These are phyloP conservation scores for Aureobasidium sp. DNA, from an alignment of 2,329 filamentous ascomycete species.

Conservation along the genomic window DNA sequence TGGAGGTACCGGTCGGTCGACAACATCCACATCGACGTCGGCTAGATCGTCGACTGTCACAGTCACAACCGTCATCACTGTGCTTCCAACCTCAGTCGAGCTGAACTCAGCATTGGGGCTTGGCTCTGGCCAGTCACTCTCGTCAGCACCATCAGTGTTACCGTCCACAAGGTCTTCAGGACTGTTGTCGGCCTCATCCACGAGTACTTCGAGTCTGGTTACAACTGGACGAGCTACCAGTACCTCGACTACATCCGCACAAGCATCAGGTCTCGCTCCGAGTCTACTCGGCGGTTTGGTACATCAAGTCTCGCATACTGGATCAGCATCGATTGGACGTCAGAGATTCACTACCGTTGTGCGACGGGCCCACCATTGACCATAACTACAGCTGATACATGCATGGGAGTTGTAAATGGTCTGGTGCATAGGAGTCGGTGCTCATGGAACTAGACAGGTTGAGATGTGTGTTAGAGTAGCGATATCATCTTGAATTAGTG, in stretches of 20 bases:
- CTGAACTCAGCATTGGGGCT: neutral
- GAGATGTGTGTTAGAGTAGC: too few species aligned
- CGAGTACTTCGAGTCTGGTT: neutral
- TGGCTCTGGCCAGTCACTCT: neutral
- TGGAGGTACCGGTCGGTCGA: neutral
- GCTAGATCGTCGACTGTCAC: neutral
- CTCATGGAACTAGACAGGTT: too few species aligned
- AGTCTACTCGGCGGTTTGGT: neutral
- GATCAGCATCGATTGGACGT: neutral
- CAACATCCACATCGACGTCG: neutral
- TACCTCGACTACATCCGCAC: neutral
- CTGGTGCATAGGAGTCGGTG: too few species aligned
- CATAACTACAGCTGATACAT: too few species aligned
- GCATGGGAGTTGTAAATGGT: too few species aligned
- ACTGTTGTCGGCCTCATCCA: neutral
- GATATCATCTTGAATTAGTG: too few species aligned
- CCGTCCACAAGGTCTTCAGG: neutral
- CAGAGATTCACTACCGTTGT: neutral
- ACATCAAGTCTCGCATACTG: neutral
- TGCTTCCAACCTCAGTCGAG: neutral
- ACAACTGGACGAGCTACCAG: neutral
- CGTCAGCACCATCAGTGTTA: neutral
- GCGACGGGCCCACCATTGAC: neutral
- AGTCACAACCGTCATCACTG: neutral
- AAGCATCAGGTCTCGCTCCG: neutral